Conservation (phyloP, 768 basidiomycete species). For the Kwoniella sp. region DNA sequence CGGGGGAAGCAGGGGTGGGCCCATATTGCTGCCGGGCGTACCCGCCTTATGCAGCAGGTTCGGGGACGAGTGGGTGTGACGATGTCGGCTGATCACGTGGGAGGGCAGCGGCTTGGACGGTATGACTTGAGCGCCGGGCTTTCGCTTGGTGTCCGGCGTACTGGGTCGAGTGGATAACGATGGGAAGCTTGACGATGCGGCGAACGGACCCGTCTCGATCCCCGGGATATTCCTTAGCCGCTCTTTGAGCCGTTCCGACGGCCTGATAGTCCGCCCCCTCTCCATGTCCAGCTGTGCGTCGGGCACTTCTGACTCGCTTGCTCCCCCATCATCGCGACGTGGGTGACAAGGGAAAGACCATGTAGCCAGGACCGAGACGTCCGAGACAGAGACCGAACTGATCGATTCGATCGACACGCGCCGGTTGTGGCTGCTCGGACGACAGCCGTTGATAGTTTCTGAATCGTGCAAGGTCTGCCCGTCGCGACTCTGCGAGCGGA, state of each 20-base stretch:
- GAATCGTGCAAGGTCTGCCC: neutral
- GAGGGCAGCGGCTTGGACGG: constrained; percentile 14
- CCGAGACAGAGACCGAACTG: constrained; percentile 11
- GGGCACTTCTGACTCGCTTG: neutral
- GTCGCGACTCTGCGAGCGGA: neutral
- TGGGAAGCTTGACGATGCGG: constrained; percentile 3
- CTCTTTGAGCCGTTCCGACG: constrained; percentile 12
- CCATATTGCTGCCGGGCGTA: neutral
- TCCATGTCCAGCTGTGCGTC: neutral
- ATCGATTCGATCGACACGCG: constrained; percentile 7
- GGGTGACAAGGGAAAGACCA: constrained; percentile 23
- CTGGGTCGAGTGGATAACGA: neutral
- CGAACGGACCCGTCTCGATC: constrained; percentile 10
- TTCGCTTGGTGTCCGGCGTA: neutral
- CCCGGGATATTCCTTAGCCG: constrained; percentile 11
- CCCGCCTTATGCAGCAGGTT: constrained; percentile 8
- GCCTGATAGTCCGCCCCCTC: constrained; percentile 4
- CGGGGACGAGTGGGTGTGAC: constrained; percentile 23
- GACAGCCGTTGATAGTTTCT: too few species aligned
- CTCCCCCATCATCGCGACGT: neutral
- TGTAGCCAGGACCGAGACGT: constrained; percentile 24
- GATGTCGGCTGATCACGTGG: constrained; percentile 9
- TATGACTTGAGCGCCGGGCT: neutral
- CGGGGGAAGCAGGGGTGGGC: constrained; percentile 12
- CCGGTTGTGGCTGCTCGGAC: neutral